Conservation (phyloP, 768 basidiomycete genomes). For the Mycena galopus region DNA sequence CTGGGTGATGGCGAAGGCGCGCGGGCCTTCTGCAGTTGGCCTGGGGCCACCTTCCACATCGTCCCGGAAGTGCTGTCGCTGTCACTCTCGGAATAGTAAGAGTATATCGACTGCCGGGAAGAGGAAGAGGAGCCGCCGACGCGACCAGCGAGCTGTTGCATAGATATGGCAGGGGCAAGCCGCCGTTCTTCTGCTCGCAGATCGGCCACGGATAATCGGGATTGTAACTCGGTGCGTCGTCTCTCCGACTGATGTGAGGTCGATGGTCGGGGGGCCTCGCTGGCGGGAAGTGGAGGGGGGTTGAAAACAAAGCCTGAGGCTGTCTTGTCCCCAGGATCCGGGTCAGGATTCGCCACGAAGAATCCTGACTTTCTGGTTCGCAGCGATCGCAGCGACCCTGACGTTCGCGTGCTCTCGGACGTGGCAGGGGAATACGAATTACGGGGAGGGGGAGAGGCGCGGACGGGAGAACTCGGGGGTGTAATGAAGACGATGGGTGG, state of each 20-base stretch:
- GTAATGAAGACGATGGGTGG: slow-evolving; percentile 53
- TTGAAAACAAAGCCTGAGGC: slow-evolving; percentile 35
- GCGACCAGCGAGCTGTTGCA: slow-evolving; percentile 26
- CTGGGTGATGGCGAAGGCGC: slow-evolving; percentile 11
- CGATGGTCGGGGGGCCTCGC: neutral
- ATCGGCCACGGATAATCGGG: slow-evolving; percentile 15
- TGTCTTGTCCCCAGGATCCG: slow-evolving; percentile 36
- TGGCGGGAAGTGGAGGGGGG: slow-evolving; percentile 47
- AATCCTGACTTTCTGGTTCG: slow-evolving; percentile 40
- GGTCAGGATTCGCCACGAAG: slow-evolving; percentile 49
- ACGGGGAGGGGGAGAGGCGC: slow-evolving; percentile 34
- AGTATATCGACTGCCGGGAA: slow-evolving; percentile 4
- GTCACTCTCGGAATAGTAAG: slow-evolving; percentile 34
- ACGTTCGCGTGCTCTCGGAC: slow-evolving; percentile 36
- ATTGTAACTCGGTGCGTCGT: neutral
- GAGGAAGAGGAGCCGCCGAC: slow-evolving; percentile 17
- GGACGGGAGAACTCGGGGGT: slow-evolving; percentile 44
- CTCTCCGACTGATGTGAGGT: slow-evolving; percentile 6
- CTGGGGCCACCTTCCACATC: slow-evolving; percentile 51
- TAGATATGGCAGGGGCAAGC: slow-evolving; percentile 18
- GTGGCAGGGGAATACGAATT: slow-evolving; percentile 35
- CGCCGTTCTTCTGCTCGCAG: slow-evolving; percentile 19
- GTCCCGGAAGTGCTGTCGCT: slow-evolving; percentile 30
- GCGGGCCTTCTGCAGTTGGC: slow-evolving; percentile 33
- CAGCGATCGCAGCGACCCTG: slow-evolving; percentile 24